Evolutionary conservation across 768 basidiomycete genomes (phyloP).

Genomic region (Mycena belliarum): DNA sequence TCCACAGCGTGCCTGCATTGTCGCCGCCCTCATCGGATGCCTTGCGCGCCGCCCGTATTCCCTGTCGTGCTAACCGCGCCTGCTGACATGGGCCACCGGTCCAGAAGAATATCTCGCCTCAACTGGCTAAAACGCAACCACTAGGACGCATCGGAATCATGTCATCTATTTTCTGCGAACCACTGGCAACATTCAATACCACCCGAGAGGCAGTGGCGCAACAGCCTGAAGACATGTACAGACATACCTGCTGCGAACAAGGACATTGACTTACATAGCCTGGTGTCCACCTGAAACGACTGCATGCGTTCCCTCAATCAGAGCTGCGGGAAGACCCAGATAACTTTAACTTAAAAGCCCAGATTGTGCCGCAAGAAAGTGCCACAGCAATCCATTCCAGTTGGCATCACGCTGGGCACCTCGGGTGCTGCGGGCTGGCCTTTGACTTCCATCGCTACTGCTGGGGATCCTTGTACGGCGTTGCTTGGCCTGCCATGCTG

Average conservation of each 20-base stretch:
- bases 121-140: slow-evolving; percentile 4
- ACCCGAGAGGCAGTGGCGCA: slow-evolving; percentile 5
- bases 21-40: slow-evolving; percentile 14
- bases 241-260: not conserved
- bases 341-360: slow-evolving; percentile 10
- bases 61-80: slow-evolving; percentile 1
- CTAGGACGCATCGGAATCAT: not conserved
- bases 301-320: slow-evolving; percentile 12
- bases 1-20: slow-evolving; percentile 6
- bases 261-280: not conserved
- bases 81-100: not conserved
- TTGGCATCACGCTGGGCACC: too few species aligned
- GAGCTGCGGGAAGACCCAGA: not conserved
- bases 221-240: not conserved
- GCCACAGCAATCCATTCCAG: too few species aligned
- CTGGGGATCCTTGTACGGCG: not conserved
- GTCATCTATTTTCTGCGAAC: not conserved
- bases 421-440: not conserved
- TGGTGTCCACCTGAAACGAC: slow-evolving; percentile 9
- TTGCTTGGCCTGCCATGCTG: not conserved
- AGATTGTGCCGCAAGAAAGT: slow-evolving; percentile 7
- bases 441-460: not conserved
- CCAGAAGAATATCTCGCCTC: slow-evolving; percentile 16
- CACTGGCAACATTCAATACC: slow-evolving; percentile 3
- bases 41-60: slow-evolving; percentile 10